These are phyloP conservation scores for Globisporangium iwayamae DNA, from an alignment of 352 stramenopile species.

Conservation along the genomic window DNA sequence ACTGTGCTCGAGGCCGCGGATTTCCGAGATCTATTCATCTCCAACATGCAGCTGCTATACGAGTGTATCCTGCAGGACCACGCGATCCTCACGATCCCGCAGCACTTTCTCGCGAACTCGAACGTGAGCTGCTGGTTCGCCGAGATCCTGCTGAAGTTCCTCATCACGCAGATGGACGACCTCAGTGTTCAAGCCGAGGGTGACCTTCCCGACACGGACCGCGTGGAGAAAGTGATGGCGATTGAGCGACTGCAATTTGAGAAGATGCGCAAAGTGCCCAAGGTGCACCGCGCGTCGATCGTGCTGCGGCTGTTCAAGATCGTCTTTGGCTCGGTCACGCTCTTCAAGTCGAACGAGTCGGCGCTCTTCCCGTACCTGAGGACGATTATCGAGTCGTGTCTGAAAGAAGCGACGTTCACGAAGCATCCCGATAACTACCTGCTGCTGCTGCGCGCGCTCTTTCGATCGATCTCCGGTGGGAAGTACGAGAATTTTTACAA, in stretches of 20 bases:
- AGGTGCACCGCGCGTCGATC: conserved; percentile 78
- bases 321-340: conserved; percentile 93
- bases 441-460: conserved; percentile 92
- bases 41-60: conserved; percentile 90
- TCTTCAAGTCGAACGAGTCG: conserved; percentile 96
- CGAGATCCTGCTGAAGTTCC: conserved; percentile 93
- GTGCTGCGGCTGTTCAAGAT: conserved; percentile 94
- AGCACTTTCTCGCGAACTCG: conserved; percentile 93
- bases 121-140: conserved; percentile 93
- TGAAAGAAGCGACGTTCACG: conserved; percentile 89
- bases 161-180: conserved; percentile 93
- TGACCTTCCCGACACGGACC: conserved; percentile 74
- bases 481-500: conserved; percentile 99
- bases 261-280: conserved; percentile 64
- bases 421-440: conserved; percentile 94
- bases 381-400: conserved; percentile 91
- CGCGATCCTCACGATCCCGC: conserved; percentile 91
- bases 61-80: conserved; percentile 93
- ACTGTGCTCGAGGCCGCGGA: conserved; percentile 94
- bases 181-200: conserved; percentile 81
- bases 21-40: conserved; percentile 89
- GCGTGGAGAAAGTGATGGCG: conserved; percentile 68
- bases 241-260: conserved; percentile 77
- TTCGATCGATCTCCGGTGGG: conserved; percentile 94
- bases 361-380: conserved; percentile 92